A percentile compares a stretch with the other conserved stretches of the same genome.
Evolutionary conservation across 805 yeast genomes (phyloP).

Genomic region (Torulaspora delbrueckii): DNA sequence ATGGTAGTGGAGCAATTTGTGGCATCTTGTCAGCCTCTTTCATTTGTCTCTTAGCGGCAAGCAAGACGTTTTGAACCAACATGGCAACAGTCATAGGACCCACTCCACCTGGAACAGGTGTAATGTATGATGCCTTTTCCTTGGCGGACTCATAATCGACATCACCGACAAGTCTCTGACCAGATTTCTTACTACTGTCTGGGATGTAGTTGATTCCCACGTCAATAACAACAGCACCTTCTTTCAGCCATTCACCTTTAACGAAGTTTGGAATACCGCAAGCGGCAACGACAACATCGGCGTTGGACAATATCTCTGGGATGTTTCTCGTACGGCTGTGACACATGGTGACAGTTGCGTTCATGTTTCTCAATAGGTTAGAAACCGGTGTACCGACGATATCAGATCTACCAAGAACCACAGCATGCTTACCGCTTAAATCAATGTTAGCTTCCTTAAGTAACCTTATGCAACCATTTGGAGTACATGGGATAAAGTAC

Average conservation of each 20-base stretch:
- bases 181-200: constrained; percentile 69
- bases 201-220: constrained; percentile 91
- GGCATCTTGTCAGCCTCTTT: constrained; percentile 39
- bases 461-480: constrained; percentile 69
- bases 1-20: constrained; percentile 52
- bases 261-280: constrained; percentile 83
- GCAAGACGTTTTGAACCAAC: constrained; percentile 77
- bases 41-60: constrained; percentile 65
- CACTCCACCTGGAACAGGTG: constrained; percentile 99
- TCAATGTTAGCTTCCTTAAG: constrained; percentile 52
- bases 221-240: constrained; percentile 81
- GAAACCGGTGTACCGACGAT: constrained; percentile 83
- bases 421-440: constrained; percentile 67
- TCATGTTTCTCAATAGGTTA: constrained; percentile 58
- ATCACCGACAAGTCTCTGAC: constrained; percentile 88
- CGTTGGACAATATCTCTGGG: constrained; percentile 48
- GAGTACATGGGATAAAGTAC: constrained; percentile 74
- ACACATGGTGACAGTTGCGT: constrained; percentile 73
- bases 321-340: constrained; percentile 60
- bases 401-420: constrained; percentile 79
- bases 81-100: constrained; percentile 99
- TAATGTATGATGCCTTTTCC: constrained; percentile 58
- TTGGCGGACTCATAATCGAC: constrained; percentile 74
- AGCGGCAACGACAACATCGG: constrained; percentile 83
- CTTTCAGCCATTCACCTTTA: constrained; percentile 82